phyloP scores from a whole-genome alignment of 179 eudicot species.

The Silene noctiflora region DNA sequence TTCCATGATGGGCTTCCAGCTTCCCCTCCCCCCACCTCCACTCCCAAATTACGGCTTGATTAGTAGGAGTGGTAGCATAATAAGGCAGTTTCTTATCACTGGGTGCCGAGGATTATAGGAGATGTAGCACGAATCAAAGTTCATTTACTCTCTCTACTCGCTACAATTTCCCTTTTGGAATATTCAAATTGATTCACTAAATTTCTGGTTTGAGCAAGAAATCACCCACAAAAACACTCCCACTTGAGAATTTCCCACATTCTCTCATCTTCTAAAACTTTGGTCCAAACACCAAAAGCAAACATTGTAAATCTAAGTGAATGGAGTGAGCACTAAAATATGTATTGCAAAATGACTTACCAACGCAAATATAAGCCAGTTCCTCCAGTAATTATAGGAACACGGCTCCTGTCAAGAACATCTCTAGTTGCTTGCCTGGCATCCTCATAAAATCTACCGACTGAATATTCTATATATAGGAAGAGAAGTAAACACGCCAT shows the following conservation, averaged over 20 bases:
- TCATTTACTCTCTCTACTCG: too few species aligned
- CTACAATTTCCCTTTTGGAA: too few species aligned
- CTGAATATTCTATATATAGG: slow-evolving; percentile 70
- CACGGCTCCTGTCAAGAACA: slow-evolving; percentile 64
- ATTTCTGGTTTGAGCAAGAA: too few species aligned
- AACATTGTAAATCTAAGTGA: not conserved
- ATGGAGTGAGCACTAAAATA: not conserved
- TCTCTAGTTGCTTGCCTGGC: slow-evolving; percentile 84
- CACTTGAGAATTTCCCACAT: too few species aligned
- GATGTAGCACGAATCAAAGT: too few species aligned
- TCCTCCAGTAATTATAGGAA: slow-evolving; percentile 91
- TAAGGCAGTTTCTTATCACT: too few species aligned
- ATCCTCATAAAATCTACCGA: slow-evolving; percentile 83
- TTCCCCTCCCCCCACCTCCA: too few species aligned
- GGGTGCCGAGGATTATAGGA: too few species aligned
- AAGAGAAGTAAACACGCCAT: not conserved
- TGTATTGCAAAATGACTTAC: slow-evolving; percentile 39
- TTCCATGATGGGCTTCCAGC: not conserved
- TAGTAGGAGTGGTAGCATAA: too few species aligned
- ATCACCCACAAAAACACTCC: too few species aligned
- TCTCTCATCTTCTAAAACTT: not conserved
- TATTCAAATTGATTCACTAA: too few species aligned
- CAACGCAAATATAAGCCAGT: slow-evolving; percentile 95
- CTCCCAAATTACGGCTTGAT: too few species aligned
- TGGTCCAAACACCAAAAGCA: not conserved